Evolutionary conservation across 495 filamentous ascomycete genomes (phyloP).

Genomic region (Aspergillus conjunctus): DNA sequence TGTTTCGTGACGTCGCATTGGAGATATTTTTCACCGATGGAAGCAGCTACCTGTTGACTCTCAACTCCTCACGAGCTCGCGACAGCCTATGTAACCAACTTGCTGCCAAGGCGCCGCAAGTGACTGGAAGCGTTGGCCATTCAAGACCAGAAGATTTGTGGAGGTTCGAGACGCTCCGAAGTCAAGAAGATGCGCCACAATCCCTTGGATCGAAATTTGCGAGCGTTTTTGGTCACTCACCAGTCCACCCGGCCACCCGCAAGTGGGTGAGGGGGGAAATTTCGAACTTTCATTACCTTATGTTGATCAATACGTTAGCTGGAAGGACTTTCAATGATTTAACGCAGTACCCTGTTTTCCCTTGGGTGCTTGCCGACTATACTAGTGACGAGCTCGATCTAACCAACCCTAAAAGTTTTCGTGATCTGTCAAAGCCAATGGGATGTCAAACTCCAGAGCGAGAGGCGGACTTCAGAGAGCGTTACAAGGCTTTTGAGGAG

Average conservation of each 20-base stretch:
- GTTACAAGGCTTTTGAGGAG: slow-evolving; percentile 86
- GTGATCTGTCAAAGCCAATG: slow-evolving; percentile 95
- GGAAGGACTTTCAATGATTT: slow-evolving; percentile 97
- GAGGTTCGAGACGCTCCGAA: slow-evolving; percentile 82
- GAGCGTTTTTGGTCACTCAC: slow-evolving; percentile 81
- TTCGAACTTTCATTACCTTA: slow-evolving; percentile 97
- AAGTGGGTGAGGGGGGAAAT: slow-evolving; percentile 94
- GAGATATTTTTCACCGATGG: slow-evolving; percentile 98
- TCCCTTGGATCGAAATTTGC: slow-evolving; percentile 89
- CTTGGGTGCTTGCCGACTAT: slow-evolving; percentile 95
- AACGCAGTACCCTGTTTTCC: slow-evolving; percentile 97
- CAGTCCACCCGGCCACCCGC: slow-evolving; percentile 78
- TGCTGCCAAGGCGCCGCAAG: slow-evolving; percentile 74
- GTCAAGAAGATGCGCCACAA: slow-evolving; percentile 78
- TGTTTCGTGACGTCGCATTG: slow-evolving; percentile 92
- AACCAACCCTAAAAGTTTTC: slow-evolving; percentile 77
- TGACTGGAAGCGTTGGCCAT: slow-evolving; percentile 55
- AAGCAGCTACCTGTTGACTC: slow-evolving; percentile 87
- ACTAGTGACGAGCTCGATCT: slow-evolving; percentile 94
- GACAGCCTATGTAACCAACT: slow-evolving; percentile 79
- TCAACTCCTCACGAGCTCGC: slow-evolving; percentile 68
- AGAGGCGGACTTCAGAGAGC: slow-evolving; percentile 74
- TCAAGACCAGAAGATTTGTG: slow-evolving; percentile 71
- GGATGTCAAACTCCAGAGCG: slow-evolving; percentile 82
- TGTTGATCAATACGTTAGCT: slow-evolving; percentile 97